phyloP scores from a whole-genome alignment of 148 eudicot species.

The Polygonum aviculare region DNA sequence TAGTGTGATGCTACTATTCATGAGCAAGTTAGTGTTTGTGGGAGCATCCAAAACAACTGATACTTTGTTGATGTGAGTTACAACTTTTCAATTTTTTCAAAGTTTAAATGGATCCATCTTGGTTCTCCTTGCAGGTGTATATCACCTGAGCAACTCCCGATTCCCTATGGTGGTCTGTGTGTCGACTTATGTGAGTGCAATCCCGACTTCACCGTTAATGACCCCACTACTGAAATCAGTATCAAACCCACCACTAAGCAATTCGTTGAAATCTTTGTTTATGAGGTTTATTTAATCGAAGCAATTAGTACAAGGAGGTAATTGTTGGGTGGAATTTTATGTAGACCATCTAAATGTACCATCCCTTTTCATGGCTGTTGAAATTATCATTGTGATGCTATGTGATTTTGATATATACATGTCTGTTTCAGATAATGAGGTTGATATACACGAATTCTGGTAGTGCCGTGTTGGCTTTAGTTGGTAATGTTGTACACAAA shows the following conservation, averaged over 20 bases:
- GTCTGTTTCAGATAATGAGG: constrained; percentile 28
- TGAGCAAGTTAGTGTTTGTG: constrained; percentile 89
- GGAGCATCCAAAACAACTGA: constrained; percentile 71
- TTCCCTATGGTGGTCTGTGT: constrained; percentile 86
- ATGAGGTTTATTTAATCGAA: constrained; percentile 37
- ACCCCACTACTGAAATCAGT: constrained; percentile 49
- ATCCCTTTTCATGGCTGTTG: not conserved
- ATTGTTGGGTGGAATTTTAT: not conserved
- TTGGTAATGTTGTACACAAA: constrained; percentile 35
- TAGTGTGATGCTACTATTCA: too few species aligned
- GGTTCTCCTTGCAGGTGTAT: constrained; percentile 41
- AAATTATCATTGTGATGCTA: not conserved
- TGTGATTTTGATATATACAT: not conserved
- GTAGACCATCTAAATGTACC: not conserved
- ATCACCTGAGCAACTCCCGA: constrained; percentile 88
- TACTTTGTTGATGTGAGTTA: constrained; percentile 74
- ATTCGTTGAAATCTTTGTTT: constrained; percentile 58
- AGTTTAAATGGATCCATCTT: not conserved
- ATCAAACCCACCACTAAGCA: constrained; percentile 70
- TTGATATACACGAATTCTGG: constrained; percentile 47
- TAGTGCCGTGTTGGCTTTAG: constrained; percentile 38
- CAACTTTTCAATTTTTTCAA: not conserved
- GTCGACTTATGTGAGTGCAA: constrained; percentile 57
- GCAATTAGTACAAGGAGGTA: not conserved
- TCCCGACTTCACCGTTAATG: constrained; percentile 58